Evolutionary conservation across 495 filamentous ascomycete genomes (phyloP).

Genomic region (Elaphomyces granulatus): DNA sequence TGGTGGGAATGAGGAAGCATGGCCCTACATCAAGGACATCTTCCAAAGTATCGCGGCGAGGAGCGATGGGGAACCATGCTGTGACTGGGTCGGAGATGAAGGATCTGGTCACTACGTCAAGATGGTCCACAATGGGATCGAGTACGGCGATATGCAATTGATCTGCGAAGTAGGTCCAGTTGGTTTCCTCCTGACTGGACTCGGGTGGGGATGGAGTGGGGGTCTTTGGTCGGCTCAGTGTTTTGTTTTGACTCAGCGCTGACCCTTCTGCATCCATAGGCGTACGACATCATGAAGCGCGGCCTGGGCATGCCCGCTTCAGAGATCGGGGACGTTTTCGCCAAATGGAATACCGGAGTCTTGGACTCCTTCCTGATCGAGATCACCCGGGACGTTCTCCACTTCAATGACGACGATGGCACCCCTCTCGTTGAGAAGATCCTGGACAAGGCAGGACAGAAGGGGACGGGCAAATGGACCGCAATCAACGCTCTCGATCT

Average conservation of each 20-base stretch:
- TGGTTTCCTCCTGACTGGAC: neutral
- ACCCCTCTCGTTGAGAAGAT: conserved; percentile 93
- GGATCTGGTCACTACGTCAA: conserved; percentile 99
- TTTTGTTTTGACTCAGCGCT: too few relatives aligned
- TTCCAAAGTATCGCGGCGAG: conserved; percentile 97
- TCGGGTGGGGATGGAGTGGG: conserved; percentile 2
- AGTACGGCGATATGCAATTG: conserved; percentile 99
- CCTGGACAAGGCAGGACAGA: conserved; percentile 95
- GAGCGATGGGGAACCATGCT: conserved; percentile 91
- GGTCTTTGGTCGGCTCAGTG: too few relatives aligned
- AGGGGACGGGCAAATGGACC: conserved; percentile 99
- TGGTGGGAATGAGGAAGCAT: conserved; percentile 93
- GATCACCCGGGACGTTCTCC: conserved; percentile 95
- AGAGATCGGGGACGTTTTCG: conserved; percentile 89
- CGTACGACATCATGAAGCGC: conserved; percentile 98
- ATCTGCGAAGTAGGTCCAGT: conserved; percentile 72
- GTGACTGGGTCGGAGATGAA: conserved; percentile 99
- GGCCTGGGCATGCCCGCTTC: conserved; percentile 70
- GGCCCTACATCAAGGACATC: conserved; percentile 97
- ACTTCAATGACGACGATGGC: conserved; percentile 90
- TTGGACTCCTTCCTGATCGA: conserved; percentile 99
- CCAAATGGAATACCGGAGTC: conserved; percentile 96
- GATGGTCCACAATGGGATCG: conserved; percentile 99
- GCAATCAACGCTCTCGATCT: conserved; percentile 97
- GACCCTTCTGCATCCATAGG: conserved; percentile 36